A percentile compares a stretch with the other conserved stretches of the same genome.
Evolutionary conservation across 2,329 filamentous ascomycete genomes (phyloP).

Genomic region (Colletotrichum spaethianum): DNA sequence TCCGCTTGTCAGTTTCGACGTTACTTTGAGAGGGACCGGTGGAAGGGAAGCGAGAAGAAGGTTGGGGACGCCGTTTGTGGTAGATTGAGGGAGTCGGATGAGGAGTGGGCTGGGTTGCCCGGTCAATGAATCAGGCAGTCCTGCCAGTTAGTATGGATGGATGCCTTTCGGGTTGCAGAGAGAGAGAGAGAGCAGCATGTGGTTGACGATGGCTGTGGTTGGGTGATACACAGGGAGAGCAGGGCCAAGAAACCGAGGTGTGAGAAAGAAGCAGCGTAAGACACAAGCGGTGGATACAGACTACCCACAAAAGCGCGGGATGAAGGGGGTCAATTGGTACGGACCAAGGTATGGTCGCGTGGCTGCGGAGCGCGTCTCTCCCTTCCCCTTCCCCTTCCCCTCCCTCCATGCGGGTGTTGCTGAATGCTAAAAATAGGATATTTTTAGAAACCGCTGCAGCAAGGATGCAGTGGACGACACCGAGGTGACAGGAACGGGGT

Average conservation of each 20-base stretch:
- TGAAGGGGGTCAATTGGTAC: constrained; percentile 24
- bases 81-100: not conserved
- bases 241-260: not conserved
- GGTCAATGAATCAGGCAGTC: not conserved
- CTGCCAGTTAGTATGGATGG: not conserved
- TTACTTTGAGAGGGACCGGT: not conserved
- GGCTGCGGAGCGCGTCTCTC: constrained; percentile 26
- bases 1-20: not conserved
- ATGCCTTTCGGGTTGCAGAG: not conserved
- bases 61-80: constrained; percentile 1
- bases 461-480: constrained; percentile 13
- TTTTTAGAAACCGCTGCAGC: constrained; percentile 36
- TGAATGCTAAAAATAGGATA: constrained; percentile 40
- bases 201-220: constrained; percentile 3
- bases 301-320: constrained; percentile 28
- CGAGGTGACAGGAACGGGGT: not conserved
- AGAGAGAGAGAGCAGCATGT: not conserved
- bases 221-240: constrained; percentile 18
- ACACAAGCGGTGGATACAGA: not conserved
- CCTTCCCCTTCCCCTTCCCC: no score
- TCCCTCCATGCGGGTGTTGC: not conserved
- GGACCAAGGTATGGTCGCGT: constrained; percentile 26
- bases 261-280: constrained; percentile 17
- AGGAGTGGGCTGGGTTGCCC: not conserved
- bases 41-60: not conserved